Evolutionary conservation across 2,329 filamentous ascomycete genomes (phyloP).

Genomic region (Cladosporium colombiae): DNA sequence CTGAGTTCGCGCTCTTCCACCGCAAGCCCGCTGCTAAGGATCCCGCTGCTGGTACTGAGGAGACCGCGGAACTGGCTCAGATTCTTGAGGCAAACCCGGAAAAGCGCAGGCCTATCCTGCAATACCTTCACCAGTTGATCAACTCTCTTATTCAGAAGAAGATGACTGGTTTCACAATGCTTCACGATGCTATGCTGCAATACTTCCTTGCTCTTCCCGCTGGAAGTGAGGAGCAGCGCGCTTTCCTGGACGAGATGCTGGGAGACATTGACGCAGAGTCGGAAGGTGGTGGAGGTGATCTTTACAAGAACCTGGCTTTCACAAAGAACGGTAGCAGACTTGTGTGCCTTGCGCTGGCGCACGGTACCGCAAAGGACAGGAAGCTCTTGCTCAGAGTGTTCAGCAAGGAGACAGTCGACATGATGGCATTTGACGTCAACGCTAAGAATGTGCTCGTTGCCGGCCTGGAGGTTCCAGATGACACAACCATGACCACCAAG

Average conservation of each 20-base stretch:
- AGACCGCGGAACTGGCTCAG: constrained; percentile 65
- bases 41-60: constrained; percentile 21
- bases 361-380: constrained; percentile 88
- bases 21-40: constrained; percentile 54
- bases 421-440: constrained; percentile 77
- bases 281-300: constrained; percentile 65
- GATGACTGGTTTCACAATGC: constrained; percentile 93
- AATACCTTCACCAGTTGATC: constrained; percentile 80
- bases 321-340: constrained; percentile 84
- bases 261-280: constrained; percentile 72
- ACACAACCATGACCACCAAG: constrained; percentile 86
- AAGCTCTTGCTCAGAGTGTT: constrained; percentile 85
- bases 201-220: constrained; percentile 81
- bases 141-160: constrained; percentile 95
- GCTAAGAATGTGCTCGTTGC: constrained; percentile 81
- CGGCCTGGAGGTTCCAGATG: constrained; percentile 88
- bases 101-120: constrained; percentile 85
- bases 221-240: constrained; percentile 77
- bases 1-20: constrained; percentile 84
- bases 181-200: constrained; percentile 97
- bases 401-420: constrained; percentile 77
- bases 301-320: constrained; percentile 94
- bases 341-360: constrained; percentile 76
- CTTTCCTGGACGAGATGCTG: constrained; percentile 88
- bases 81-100: constrained; percentile 78